These are phyloP conservation scores for Quillaja saponaria DNA, from an alignment of 306 rosid genomes.

Conservation along the genomic window DNA sequence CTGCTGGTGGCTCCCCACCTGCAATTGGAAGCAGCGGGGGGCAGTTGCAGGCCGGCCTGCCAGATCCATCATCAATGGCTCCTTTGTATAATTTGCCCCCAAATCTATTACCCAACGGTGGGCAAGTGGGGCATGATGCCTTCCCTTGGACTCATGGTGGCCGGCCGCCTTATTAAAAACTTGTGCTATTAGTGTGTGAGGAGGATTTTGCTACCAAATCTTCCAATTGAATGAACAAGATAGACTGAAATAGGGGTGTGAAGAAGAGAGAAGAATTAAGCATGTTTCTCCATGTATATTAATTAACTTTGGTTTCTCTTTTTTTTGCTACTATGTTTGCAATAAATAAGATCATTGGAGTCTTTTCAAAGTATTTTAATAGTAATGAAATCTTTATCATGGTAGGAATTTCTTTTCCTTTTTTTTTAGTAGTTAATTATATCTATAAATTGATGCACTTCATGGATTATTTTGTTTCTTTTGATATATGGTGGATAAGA, in stretches of 20 bases:
- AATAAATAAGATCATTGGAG: constrained; percentile 43
- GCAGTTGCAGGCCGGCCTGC: constrained; percentile 48
- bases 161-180: constrained; percentile 53
- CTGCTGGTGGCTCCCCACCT: constrained; percentile 47
- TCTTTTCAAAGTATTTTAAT: constrained; percentile 31
- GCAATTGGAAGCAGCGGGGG: constrained; percentile 51
- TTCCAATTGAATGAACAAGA: constrained; percentile 21
- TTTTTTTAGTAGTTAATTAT: constrained; percentile 12
- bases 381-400: too few relatives aligned
- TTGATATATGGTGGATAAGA: too few relatives aligned
- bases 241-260: constrained; percentile 36
- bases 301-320: constrained; percentile 22
- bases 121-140: constrained; percentile 67
- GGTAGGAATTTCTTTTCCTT: constrained; percentile 24
- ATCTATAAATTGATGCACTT: neutral
- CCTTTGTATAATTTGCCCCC: constrained; percentile 69
- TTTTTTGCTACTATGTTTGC: constrained; percentile 40
- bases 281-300: constrained; percentile 44
- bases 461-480: too few relatives aligned
- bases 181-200: neutral
- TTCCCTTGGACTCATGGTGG: constrained; percentile 77
- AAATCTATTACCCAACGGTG: constrained; percentile 60
- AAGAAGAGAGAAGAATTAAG: constrained; percentile 22
- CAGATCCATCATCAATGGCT: constrained; percentile 69
- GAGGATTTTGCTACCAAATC: too few relatives aligned